phyloP scores from a whole-genome alignment of 2,329 filamentous ascomycete species.

The Fusarium sp. region DNA sequence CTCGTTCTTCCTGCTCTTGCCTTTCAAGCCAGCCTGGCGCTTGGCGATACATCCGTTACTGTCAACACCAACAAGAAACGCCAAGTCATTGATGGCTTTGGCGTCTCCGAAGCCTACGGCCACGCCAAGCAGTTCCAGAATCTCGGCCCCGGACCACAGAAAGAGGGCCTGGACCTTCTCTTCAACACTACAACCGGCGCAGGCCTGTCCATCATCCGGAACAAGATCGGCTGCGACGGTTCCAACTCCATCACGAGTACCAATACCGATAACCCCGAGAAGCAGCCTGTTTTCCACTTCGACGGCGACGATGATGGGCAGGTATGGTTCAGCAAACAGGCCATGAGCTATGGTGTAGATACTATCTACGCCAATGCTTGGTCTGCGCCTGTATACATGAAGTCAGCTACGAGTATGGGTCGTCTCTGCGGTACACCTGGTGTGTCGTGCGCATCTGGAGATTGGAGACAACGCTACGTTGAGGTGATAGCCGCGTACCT shows the following conservation, averaged over 20 bases:
- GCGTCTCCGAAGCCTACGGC: neutral
- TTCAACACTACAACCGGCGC: neutral
- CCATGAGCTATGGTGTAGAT: fast-evolving
- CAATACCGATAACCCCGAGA: neutral
- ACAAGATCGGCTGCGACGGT: neutral
- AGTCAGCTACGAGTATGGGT: neutral
- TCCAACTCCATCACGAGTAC: neutral
- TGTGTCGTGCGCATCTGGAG: neutral
- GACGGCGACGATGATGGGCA: neutral
- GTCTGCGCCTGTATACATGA: neutral
- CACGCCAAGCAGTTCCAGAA: neutral
- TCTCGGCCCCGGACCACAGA: neutral
- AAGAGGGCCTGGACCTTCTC: neutral
- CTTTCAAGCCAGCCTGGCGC: neutral
- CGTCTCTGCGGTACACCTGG: neutral
- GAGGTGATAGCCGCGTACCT: neutral
- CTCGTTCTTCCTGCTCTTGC: neutral
- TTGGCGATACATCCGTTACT: neutral
- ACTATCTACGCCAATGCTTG: neutral
- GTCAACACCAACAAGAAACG: neutral
- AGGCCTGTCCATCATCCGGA: neutral
- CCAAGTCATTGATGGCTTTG: neutral
- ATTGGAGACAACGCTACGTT: neutral
- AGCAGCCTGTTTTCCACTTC: neutral
- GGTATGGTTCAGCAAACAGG: neutral